Conservation (phyloP, 1,284 basidiomycete genomes). For the Boletus smithii region DNA sequence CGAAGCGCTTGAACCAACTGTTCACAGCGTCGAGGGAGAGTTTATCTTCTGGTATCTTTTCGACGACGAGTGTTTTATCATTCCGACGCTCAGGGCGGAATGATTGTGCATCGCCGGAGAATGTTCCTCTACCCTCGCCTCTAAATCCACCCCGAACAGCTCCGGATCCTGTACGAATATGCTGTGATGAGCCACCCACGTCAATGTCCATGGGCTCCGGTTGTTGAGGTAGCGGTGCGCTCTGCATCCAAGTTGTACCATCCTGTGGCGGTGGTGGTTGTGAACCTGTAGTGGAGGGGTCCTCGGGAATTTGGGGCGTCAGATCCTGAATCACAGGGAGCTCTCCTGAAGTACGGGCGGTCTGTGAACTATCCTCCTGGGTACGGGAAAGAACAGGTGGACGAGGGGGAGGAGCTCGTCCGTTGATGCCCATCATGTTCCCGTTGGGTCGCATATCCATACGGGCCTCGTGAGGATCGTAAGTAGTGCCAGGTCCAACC, state of each 20-base stretch:
- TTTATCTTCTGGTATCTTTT: slow-evolving; percentile 87
- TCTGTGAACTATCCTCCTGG: slow-evolving; percentile 43
- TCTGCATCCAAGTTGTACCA: slow-evolving; percentile 14
- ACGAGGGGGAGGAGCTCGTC: slow-evolving; percentile 44
- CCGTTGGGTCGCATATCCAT: slow-evolving; percentile 64
- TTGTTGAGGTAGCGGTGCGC: slow-evolving; percentile 11
- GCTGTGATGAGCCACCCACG: slow-evolving; percentile 19
- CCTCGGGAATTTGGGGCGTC: slow-evolving; percentile 50
- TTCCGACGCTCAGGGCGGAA: slow-evolving; percentile 65
- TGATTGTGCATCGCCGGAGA: slow-evolving; percentile 58
- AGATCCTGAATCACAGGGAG: slow-evolving; percentile 77
- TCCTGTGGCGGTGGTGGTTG: slow-evolving; percentile 15
- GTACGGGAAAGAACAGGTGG: slow-evolving; percentile 54
- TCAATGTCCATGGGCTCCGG: slow-evolving; percentile 42
- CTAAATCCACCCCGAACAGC: slow-evolving; percentile 42
- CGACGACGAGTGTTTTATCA: slow-evolving; percentile 87
- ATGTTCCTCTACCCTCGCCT: slow-evolving; percentile 48
- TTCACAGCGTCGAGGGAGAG: slow-evolving; percentile 78
- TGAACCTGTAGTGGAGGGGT: slow-evolving; percentile 15
- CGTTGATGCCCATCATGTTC: slow-evolving; percentile 30
- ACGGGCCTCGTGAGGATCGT: slow-evolving; percentile 72
- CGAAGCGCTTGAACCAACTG: slow-evolving; percentile 90
- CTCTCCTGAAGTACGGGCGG: slow-evolving; percentile 51
- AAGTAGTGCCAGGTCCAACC: slow-evolving; percentile 47
- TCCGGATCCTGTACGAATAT: slow-evolving; percentile 35